phyloP scores from a whole-genome alignment of 2,329 filamentous ascomycete species.

The Ophiostoma quercus region DNA sequence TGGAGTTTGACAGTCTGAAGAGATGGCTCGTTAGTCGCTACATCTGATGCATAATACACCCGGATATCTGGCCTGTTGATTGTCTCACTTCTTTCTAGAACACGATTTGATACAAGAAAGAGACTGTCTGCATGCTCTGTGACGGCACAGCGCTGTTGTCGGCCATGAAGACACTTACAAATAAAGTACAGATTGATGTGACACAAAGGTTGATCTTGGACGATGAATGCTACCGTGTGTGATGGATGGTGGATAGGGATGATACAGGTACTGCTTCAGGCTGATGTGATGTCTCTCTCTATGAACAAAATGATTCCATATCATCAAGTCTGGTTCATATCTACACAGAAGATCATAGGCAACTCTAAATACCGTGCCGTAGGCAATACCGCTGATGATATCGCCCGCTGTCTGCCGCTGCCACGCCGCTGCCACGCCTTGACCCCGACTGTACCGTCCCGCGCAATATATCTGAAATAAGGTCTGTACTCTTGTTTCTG shows the following conservation, averaged over 20 bases:
- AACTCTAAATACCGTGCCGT: neutral
- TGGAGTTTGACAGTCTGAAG: too few relatives aligned
- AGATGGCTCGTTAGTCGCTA: too few relatives aligned
- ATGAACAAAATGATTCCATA: neutral
- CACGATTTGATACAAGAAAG: too few relatives aligned
- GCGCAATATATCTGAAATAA: neutral
- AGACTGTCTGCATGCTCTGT: too few relatives aligned
- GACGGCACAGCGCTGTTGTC: too few relatives aligned
- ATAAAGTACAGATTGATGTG: neutral
- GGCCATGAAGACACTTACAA: neutral
- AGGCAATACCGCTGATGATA: neutral
- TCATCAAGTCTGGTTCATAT: neutral
- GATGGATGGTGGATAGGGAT: neutral
- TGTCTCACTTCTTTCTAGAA: too few relatives aligned
- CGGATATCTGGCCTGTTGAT: too few relatives aligned
- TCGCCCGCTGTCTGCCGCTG: neutral
- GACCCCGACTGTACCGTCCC: neutral
- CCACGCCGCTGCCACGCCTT: too few relatives aligned
- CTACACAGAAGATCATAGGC: too few relatives aligned
- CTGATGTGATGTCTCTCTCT: neutral
- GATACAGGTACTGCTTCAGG: neutral
- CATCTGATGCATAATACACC: too few relatives aligned
- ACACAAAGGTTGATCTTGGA: too few relatives aligned
- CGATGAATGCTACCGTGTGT: too few relatives aligned
- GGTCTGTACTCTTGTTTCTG: neutral